Evolutionary conservation across 2,329 filamentous ascomycete genomes (phyloP), one percentile per base, ranked within the genome.

Genomic region (Penicillium sp.): DNA sequence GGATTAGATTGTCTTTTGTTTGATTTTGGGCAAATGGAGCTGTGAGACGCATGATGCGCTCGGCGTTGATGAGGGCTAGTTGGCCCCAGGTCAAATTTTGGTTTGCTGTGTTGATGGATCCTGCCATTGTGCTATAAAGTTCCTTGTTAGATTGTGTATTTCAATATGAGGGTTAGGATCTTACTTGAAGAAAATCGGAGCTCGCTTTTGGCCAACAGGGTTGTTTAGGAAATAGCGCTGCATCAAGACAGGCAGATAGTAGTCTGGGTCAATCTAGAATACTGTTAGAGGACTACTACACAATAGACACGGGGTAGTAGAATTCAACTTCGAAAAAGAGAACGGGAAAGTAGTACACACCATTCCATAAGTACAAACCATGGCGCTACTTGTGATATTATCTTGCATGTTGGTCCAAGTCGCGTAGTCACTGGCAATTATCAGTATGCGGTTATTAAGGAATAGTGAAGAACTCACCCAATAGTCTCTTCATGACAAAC

Each of bases 401-500:
- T 83, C 74, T 55, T 85, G 78, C 10, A 78, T 54, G 58, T 88
- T 86, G 1, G 85, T 70, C 64, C 78, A 87, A 0, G 85, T 87
- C 0, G 85, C 84, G 64, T 88, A 88, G 65, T 88, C 87, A 4
- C 80, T 74, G n/a, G 16, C 33, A 11, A 11, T 11, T 60, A 50
- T 58, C 48, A 53, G 29, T 33, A 43, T 21, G 16, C 8, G 23
- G 13, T 14, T 33, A 13, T 19, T 19, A 13, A 14, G 9, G 33
- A 9, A 27, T 23, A 50, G 46, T 19, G 23, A 13, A 46, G 19
- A 29, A 58, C 60, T 54, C 27, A 74, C 72, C 82, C 85, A 61
- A 88, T 84, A 0, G 83, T 85, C 66, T 88, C 86, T 67, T 89
- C 85, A 60, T 89, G 87, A 49, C 83, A 86, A 1, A 83, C 84